Conservation (phyloP, 345 rosid species). For the Geranium brycei region DNA sequence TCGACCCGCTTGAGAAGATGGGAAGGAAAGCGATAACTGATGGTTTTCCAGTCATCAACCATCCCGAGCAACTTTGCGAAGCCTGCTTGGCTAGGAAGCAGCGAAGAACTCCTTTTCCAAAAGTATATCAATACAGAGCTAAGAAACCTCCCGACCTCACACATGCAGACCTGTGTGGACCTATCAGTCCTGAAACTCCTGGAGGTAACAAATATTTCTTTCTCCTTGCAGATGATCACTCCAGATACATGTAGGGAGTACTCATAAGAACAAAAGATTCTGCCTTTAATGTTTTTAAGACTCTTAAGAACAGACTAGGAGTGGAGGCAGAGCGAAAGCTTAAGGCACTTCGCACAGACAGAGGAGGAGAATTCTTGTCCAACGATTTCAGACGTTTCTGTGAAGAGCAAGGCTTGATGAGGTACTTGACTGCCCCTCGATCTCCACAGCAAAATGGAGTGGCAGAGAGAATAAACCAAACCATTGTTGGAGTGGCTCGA, state of each 20-base stretch:
- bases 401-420: background rate
- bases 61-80: background rate
- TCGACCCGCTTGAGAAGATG: too few species aligned
- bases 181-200: background rate
- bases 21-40: too few species aligned
- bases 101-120: too few species aligned
- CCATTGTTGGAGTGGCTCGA: conserved; percentile 1
- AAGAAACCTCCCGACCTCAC: background rate
- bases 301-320: background rate
- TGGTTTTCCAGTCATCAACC: too few species aligned
- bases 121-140: background rate
- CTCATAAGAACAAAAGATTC: background rate
- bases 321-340: background rate
- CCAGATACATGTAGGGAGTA: background rate
- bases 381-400: background rate
- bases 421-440: background rate
- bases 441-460: conserved; percentile 3
- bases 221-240: background rate
- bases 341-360: background rate
- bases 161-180: background rate
- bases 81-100: background rate
- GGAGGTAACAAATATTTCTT: background rate
- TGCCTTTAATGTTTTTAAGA: too few species aligned
- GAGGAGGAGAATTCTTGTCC: background rate
- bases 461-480: background rate